These are phyloP conservation scores for Raphanus sativus DNA, from an alignment of 345 rosid genomes.

Conservation along the genomic window DNA sequence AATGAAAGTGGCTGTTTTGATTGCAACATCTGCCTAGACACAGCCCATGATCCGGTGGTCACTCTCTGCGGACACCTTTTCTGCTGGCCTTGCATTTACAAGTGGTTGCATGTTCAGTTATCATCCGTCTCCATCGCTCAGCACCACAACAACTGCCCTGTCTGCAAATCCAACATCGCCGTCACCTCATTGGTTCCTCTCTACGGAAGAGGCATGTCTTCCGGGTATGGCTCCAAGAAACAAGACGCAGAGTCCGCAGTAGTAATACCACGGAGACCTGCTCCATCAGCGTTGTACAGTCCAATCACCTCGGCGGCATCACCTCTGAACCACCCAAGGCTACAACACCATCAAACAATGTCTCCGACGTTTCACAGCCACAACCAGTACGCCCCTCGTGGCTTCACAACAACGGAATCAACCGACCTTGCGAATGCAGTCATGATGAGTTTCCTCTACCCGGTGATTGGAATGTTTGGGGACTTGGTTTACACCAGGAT, in stretches of 20 bases:
- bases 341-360: constrained; percentile 23
- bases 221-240: neutral
- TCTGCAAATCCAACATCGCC: constrained; percentile 74
- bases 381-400: constrained; percentile 36
- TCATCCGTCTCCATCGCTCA: constrained; percentile 45
- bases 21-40: constrained; percentile 80
- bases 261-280: constrained; percentile 65
- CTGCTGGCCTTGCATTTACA: constrained; percentile 89
- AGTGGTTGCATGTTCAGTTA: constrained; percentile 38
- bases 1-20: constrained; percentile 51
- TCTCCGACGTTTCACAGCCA: constrained; percentile 27
- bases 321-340: constrained; percentile 9
- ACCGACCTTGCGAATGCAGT: constrained; percentile 50
- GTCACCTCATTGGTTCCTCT: constrained; percentile 77
- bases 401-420: constrained; percentile 40
- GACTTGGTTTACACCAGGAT: constrained; percentile 56
- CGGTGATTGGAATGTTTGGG: constrained; percentile 60
- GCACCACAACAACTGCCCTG: constrained; percentile 60
- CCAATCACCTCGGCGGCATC: neutral
- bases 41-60: constrained; percentile 70
- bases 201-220: constrained; percentile 68
- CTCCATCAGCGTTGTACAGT: constrained; percentile 32
- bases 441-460: constrained; percentile 46
- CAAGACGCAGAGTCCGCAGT: constrained; percentile 14
- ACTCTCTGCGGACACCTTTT: constrained; percentile 86